Evolutionary conservation across 352 stramenopile species (phyloP).

Genomic region (Thraustotheca clavata): DNA sequence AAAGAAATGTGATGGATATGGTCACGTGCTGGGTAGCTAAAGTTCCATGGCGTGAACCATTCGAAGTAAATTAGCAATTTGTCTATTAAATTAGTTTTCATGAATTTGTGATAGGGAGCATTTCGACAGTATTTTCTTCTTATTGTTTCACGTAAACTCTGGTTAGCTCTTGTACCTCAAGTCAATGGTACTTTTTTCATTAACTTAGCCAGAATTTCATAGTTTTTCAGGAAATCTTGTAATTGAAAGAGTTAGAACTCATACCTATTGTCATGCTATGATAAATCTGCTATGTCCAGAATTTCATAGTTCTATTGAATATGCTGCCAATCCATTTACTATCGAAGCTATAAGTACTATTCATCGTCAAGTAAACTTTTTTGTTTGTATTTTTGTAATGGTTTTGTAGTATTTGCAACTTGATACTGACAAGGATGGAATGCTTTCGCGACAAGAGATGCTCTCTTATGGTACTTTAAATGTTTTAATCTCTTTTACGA

Average conservation of each 20-base stretch:
- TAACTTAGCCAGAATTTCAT: neutral
- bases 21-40: neutral
- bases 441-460: constrained; percentile 5
- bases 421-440: constrained; percentile 17
- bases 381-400: neutral
- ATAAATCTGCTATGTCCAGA: neutral
- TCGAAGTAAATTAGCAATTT: constrained; percentile 6
- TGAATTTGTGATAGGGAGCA: neutral
- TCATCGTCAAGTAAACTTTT: constrained; percentile 4
- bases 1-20: neutral
- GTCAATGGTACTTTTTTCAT: neutral
- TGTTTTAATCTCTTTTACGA: neutral
- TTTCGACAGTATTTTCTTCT: constrained; percentile 6
- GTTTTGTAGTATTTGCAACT: constrained; percentile 8
- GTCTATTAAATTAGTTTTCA: too few species aligned
- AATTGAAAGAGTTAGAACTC: neutral
- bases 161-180: constrained; percentile 12
- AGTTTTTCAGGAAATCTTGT: constrained; percentile 4
- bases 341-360: neutral
- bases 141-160: neutral
- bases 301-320: neutral
- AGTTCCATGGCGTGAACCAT: neutral
- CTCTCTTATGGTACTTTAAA: neutral
- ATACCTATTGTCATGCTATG: neutral
- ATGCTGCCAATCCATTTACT: neutral